Base-by-base conservation (phyloP, 306 rosid genomes). In the Crotalaria pallida region DNA sequence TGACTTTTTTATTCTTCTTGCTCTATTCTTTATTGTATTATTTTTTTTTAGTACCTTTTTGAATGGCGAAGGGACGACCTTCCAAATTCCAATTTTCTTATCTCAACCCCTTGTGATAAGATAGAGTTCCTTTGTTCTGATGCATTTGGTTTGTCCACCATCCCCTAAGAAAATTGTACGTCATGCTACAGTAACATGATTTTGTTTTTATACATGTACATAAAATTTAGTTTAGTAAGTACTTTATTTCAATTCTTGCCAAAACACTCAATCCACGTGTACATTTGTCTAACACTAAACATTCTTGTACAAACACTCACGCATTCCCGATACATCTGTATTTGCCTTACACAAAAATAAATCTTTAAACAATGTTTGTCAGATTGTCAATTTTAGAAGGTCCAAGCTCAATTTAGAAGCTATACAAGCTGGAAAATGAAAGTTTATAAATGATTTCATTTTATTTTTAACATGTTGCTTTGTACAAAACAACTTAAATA, bases 21-120 rank as follows among this genome's bases (percentile, higher is more conserved):
- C 10, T 75, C n/a, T 75, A 13, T 56, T 51, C 16, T 31, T 31
- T 38, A 38, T 38, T 38, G 0, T 29, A 43, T 77, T 27, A 7
- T 15, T 53, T 11, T 7, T 67, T 40, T 31, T 61, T 61, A 53
- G 55, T 17, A 62, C 51, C 55, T 69, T 57, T 57, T 67, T 40
- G 33, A 17, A 69, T 36, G 75, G 48, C 49, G 67, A 80, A 45
- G 67, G 60, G 83, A 72, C 44, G 82, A 56, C 53, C 45, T 72
- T 67, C 65, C 56, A 75, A 68, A 65, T 80, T 85, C 65, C 59
- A 77, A 68, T 63, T 80, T 85, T 82, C 84, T 76, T 82, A 86
- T 84, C 88, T 51, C 65, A 17, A 53, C 72, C 81, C 57, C 60
- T 17, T 47, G 52, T 21, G 83, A 85, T 71, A 76, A 70, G 80